These are phyloP conservation scores for Debaryomyces hansenii DNA, from an alignment of 805 yeast genomes.

Conservation along the genomic window DNA sequence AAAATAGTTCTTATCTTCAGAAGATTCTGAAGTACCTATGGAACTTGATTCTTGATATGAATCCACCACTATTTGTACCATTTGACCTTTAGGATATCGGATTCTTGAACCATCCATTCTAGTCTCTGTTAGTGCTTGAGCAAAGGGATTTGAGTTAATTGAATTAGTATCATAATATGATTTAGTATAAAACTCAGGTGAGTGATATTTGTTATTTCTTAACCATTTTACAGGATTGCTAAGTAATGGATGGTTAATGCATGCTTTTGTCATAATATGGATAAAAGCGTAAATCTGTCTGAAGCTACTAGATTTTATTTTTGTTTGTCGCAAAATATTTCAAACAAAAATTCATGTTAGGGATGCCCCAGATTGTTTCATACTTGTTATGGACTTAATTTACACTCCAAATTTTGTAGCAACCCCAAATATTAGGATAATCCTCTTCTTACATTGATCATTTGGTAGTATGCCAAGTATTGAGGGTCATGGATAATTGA, in stretches of 20 bases:
- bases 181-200: slow-evolving; percentile 15
- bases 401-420: no score
- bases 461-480: no score
- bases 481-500: no score
- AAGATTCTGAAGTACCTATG: neutral
- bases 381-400: neutral
- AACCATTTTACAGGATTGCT: slow-evolving; percentile 31
- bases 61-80: slow-evolving; percentile 9
- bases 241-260: slow-evolving; percentile 28
- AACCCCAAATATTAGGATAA: no score
- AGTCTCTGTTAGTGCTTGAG: slow-evolving; percentile 21
- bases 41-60: slow-evolving; percentile 2
- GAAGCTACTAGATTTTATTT: neutral
- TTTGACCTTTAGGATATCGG: slow-evolving; percentile 28
- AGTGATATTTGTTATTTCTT: slow-evolving; percentile 18
- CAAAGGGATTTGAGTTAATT: slow-evolving; percentile 28
- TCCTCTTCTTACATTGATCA: no score
- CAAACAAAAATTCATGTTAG: neutral
- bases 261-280: neutral
- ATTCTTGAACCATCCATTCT: slow-evolving; percentile 21
- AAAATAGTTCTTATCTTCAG: neutral
- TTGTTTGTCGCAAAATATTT: neutral
- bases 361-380: neutral
- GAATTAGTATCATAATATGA: slow-evolving; percentile 16
- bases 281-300: neutral